phyloP scores from a whole-genome alignment of 1,139 yeast species.

The Nakaseomyces uthaithaninus region DNA sequence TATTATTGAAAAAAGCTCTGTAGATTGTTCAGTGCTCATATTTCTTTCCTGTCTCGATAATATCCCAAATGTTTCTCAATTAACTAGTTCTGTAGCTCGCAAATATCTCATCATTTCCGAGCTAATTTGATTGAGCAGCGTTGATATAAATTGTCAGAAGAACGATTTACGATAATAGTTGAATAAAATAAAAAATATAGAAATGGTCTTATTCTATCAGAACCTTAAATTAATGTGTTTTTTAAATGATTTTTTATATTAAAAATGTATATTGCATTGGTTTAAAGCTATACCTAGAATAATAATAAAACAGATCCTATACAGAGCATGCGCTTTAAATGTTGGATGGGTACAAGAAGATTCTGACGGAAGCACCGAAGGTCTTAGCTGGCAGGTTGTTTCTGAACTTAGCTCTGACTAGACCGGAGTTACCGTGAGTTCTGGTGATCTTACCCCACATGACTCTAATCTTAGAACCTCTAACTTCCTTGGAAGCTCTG shows the following conservation, averaged over 20 bases:
- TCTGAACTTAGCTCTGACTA: slow-evolving; percentile 98
- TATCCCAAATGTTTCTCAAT: too few relatives aligned
- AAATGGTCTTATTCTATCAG: too few relatives aligned
- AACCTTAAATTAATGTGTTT: too few relatives aligned
- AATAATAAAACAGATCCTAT: slow-evolving; percentile 9
- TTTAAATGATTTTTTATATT: slow-evolving; percentile 8
- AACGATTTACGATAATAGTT: too few relatives aligned
- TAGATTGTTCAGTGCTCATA: too few relatives aligned
- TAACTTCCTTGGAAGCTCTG: slow-evolving; percentile 96
- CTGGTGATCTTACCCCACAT: slow-evolving; percentile 99
- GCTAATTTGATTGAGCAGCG: too few relatives aligned
- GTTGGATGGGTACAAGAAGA: slow-evolving; percentile 99
- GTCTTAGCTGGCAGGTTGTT: slow-evolving; percentile 99
- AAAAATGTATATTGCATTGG: slow-evolving; percentile 7
- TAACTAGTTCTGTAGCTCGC: too few relatives aligned
- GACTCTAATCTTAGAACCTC: slow-evolving; percentile 99
- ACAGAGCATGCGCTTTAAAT: slow-evolving; percentile 48
- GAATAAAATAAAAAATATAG: too few relatives aligned
- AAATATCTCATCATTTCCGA: too few relatives aligned
- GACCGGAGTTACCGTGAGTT: slow-evolving; percentile 98
- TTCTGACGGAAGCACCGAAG: slow-evolving; percentile 98
- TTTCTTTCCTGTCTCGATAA: too few relatives aligned
- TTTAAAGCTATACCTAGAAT: slow-evolving; percentile 8
- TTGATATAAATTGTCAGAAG: too few relatives aligned
- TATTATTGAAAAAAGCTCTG: too few relatives aligned